phyloP scores from a whole-genome alignment of 2,329 filamentous ascomycete species.

The Cytospora mali region DNA sequence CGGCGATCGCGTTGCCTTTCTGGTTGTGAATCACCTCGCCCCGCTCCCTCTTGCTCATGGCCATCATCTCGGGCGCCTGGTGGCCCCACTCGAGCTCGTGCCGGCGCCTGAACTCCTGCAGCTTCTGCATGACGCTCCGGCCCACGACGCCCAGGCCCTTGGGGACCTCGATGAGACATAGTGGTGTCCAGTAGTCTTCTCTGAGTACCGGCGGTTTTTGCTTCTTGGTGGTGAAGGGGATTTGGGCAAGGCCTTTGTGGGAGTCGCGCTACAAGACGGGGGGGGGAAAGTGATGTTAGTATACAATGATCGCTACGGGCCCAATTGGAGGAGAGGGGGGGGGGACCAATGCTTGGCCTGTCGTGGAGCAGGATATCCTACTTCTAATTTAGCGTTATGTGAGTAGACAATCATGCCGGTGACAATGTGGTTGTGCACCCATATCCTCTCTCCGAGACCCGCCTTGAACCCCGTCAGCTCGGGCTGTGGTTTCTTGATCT shows the following conservation, averaged over 20 bases:
- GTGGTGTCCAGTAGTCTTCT: constrained; percentile 67
- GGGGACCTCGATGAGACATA: constrained; percentile 63
- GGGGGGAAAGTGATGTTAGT: not conserved
- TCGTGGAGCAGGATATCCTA: constrained; percentile 1
- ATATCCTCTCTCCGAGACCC: constrained; percentile 60
- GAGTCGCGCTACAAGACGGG: constrained; percentile 19
- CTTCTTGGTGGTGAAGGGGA: constrained; percentile 71
- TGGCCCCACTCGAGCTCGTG: constrained; percentile 64
- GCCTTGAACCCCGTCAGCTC: constrained; percentile 35
- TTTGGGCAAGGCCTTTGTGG: constrained; percentile 27
- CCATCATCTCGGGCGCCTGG: constrained; percentile 46
- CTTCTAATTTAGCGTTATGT: constrained; percentile 39
- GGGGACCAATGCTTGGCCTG: not conserved
- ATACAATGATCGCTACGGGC: not conserved
- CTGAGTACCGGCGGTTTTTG: constrained; percentile 63
- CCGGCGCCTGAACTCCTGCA: constrained; percentile 64
- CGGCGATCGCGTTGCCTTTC: constrained; percentile 63
- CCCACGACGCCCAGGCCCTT: constrained; percentile 55
- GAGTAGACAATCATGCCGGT: constrained; percentile 58
- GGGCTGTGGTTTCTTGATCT: constrained; percentile 30
- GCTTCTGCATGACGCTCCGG: constrained; percentile 61
- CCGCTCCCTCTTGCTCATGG: constrained; percentile 47
- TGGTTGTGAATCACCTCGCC: constrained; percentile 60
- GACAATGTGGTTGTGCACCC: constrained; percentile 55
- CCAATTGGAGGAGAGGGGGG: not conserved